Percentiles rank a stretch among this genome's conserved stretches.
Conservation (phyloP, 345 rosid species). For the Linum lewisii region DNA sequence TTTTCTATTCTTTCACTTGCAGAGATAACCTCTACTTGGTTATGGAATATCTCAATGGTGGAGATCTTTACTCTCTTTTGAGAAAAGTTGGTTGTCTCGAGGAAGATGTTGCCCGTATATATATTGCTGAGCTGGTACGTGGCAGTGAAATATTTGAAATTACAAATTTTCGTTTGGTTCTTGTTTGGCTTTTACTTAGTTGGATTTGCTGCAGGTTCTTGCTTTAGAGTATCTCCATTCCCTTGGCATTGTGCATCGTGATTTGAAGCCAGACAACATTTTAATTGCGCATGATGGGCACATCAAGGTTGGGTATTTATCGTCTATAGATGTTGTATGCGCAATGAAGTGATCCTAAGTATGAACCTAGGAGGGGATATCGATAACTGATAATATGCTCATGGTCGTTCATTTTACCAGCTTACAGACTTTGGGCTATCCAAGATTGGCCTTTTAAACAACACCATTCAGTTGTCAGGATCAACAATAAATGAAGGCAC, state of each 20-base stretch:
- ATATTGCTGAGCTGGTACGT: constrained; percentile 76
- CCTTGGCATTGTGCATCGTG: constrained; percentile 70
- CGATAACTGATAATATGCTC: constrained; percentile 7
- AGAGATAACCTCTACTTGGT: constrained; percentile 85
- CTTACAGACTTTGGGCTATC: constrained; percentile 85
- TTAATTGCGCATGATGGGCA: constrained; percentile 80
- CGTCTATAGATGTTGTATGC: constrained; percentile 4
- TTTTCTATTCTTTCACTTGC: constrained; percentile 76
- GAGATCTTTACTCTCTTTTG: constrained; percentile 72
- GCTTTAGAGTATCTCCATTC: constrained; percentile 83
- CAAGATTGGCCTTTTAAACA: constrained; percentile 76
- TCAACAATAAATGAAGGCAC: constrained; percentile 32
- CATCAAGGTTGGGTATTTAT: constrained; percentile 53
- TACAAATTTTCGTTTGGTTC: constrained; percentile 8
- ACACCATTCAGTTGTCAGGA: constrained; percentile 60
- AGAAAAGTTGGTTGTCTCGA: constrained; percentile 77
- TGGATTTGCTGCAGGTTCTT: constrained; percentile 49
- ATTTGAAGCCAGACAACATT: constrained; percentile 76
- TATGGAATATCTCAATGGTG: constrained; percentile 88
- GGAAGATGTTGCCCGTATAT: constrained; percentile 64
- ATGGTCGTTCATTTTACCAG: constrained; percentile 39
- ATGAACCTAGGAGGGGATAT: neutral
- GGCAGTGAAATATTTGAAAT: constrained; percentile 10
- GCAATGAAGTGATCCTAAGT: neutral
- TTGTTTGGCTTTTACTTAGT: constrained; percentile 6